Base-by-base conservation (phyloP, 768 basidiomycete species). In the Mycena floridula region DNA sequence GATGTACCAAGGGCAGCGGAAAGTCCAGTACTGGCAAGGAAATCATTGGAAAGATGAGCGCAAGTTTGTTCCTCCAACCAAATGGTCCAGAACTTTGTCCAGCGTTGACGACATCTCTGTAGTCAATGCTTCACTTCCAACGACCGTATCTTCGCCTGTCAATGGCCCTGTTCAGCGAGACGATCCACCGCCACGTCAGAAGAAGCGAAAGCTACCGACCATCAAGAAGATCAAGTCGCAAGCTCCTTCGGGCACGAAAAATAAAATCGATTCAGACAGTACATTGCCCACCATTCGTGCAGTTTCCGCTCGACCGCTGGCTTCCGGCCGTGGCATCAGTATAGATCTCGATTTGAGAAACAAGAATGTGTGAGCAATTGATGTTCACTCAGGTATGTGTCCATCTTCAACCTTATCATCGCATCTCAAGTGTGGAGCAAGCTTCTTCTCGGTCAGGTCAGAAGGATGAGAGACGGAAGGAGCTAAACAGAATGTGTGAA, bases 401-500 rank as follows among this genome's bases (percentile, higher is more conserved):
- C 25, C 23, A 16, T 38, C 13, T 25, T 44, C 37, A n/a, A 25
- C 22, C 2, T 25, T 50, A 21, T 48, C 36, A 36, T 22, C 30
- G 21, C 26, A 20, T 27, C 22, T 37, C 16, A 28, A 76, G 73
- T 51, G 68, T n/a, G 68, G 68, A 15, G 70, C n/a, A 68, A 41
- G 69, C 50, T 45, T 67, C 70, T 27, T 66, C 74, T 8, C 65
- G 60, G 13, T 70, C 74, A 23, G 72, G 72, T 18, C 53, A 70
- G 37, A 73, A 71, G 48, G 77, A 84, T n/a, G 84, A 85, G 55
- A 69, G 82, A 39, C 69, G 76, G 45, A 81, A 73, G 51, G 82
- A 89, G 46, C 54, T 88, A 53, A 71, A 81, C 54, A 76, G 68
- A 55, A 76, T 84, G 80, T 73, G 82, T 44, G 81, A 87, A 28